Evolutionary conservation across 2,329 filamentous ascomycete species (phyloP), one percentile per base, ranked within the genome.

Genomic region (Colletotrichum tabaci): DNA sequence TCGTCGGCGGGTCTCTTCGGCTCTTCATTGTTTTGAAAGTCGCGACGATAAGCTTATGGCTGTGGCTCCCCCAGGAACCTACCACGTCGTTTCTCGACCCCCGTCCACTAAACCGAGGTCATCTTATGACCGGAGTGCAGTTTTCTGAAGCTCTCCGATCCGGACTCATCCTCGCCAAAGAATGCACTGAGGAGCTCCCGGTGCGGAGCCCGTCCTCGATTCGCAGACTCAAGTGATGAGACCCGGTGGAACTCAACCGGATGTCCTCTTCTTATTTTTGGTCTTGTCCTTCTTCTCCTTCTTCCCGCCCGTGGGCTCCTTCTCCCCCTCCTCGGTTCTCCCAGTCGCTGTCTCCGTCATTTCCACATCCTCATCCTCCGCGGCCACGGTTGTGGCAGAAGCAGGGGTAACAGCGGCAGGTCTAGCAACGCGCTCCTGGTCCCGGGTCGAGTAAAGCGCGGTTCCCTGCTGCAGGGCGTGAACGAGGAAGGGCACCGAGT

Each of bases 401-500:
- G 56, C 42, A 16, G 64, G 6, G 10, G 44, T 16, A 21, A 16
- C 18, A 23, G 42, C 49, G 46, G 47, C 38, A 49, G 72, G 63
- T 16, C n/a, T 63, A 30, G 68, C 53, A 21, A 77, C 73, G n/a
- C 74, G 71, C 57, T 68, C 49, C 78, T 83, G 79, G 70, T 84
- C 81, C 63, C 86, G 87, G n/a, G 77, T 75, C 13, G 85, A 84
- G 78, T 93, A 94, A 72, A 91, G 87, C 7, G 82, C 83, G 4
- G 88, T 87, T 0, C 93, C 93, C 77, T 94, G 92, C 82, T 89
- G 88, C 74, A 95, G 80, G 4, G 92, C 91, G 76, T 88, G 85
- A 44, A 95, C 86, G 52, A 95, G 86, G 77, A 94, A 87, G 6
- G 87, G 85, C 40, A 94, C 86, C 4, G 88, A 88, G 62, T 90